These are phyloP conservation scores for Protomyces arabidopsidicola DNA, from an alignment of 1,139 yeast species.

Conservation along the genomic window DNA sequence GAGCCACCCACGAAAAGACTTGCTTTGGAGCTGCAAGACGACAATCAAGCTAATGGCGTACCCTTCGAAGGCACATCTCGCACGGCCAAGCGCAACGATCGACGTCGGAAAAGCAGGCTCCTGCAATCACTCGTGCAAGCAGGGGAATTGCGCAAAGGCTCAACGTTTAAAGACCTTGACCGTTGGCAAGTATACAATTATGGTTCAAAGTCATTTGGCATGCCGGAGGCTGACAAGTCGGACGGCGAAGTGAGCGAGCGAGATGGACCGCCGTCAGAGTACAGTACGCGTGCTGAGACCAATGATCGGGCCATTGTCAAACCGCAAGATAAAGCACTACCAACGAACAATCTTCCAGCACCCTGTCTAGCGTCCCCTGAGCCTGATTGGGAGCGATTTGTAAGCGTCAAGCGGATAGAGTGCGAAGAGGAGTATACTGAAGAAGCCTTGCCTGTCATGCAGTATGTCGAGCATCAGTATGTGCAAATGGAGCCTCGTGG, in stretches of 20 bases:
- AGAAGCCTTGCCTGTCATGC: constrained; percentile 7
- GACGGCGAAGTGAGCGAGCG: background rate
- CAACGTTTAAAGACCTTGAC: constrained; percentile 15
- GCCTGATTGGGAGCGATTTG: constrained; percentile 12
- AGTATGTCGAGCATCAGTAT: constrained; percentile 8
- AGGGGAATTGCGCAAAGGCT: constrained; percentile 9
- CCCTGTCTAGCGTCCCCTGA: constrained; percentile 5
- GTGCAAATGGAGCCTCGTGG: background rate
- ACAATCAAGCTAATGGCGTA: no score
- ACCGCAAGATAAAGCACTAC: background rate
- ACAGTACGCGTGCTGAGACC: background rate
- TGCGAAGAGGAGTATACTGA: constrained; percentile 13
- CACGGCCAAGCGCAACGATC: constrained; percentile 11
- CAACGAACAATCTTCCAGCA: background rate
- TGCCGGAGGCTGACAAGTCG: background rate
- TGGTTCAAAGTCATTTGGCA: background rate
- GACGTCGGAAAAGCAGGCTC: constrained; percentile 1
- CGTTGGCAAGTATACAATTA: background rate
- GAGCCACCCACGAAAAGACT: no score
- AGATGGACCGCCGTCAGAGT: background rate
- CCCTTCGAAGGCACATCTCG: constrained; percentile 5
- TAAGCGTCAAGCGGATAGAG: constrained; percentile 17
- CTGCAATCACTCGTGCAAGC: constrained; percentile 11
- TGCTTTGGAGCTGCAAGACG: no score
- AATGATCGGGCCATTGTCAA: background rate